Percentiles rank a stretch among this genome's conserved stretches.
phyloP scores from a whole-genome alignment of 257 asterid species.

The Henckelia pumila region DNA sequence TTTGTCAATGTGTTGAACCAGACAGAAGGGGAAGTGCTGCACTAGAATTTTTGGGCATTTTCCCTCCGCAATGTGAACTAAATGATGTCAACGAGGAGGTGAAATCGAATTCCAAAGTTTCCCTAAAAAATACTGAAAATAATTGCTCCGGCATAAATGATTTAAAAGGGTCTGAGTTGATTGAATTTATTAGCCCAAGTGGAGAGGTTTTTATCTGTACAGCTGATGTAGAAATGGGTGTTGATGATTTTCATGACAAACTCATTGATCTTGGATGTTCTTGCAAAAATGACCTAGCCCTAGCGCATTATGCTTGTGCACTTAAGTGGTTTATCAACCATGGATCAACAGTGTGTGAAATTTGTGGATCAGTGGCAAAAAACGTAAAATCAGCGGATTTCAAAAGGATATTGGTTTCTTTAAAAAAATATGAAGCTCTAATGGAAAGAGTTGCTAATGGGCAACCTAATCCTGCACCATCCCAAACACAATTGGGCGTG shows the following conservation, averaged over 20 bases:
- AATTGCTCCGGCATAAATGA: conserved; percentile 27
- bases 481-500: conserved; percentile 44
- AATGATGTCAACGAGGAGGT: conserved; percentile 34
- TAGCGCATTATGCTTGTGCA: conserved; percentile 88
- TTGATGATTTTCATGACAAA: conserved; percentile 53
- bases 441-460: conserved; percentile 69
- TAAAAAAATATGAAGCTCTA: conserved; percentile 70
- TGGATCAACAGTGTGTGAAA: conserved; percentile 86
- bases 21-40: conserved; percentile 76
- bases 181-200: conserved; percentile 76
- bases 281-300: conserved; percentile 85
- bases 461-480: conserved; percentile 60
- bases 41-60: conserved; percentile 64
- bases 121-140: conserved; percentile 36
- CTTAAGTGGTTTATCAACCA: conserved; percentile 91
- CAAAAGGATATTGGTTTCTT: conserved; percentile 56
- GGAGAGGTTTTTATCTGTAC: conserved; percentile 86
- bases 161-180: conserved; percentile 50
- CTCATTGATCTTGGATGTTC: conserved; percentile 80
- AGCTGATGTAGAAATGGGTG: conserved; percentile 66
- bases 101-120: conserved; percentile 35
- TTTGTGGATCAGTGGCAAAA: conserved; percentile 66
- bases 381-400: conserved; percentile 58
- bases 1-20: conserved; percentile 80
- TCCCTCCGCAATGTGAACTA: conserved; percentile 45